phyloP scores from a whole-genome alignment of 306 rosid species.

The Prosopis cineraria region DNA sequence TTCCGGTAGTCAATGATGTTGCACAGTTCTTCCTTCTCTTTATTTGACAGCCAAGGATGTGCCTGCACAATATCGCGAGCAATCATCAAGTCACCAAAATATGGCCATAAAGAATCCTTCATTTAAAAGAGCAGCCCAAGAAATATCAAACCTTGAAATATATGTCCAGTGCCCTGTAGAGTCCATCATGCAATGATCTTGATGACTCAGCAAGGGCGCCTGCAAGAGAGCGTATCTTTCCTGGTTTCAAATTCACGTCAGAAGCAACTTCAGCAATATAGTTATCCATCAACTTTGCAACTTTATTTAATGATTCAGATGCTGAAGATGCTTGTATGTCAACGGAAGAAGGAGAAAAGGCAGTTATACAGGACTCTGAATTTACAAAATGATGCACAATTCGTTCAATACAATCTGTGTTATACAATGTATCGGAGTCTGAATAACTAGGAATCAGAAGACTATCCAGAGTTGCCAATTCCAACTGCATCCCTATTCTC shows the following conservation, averaged over 20 bases:
- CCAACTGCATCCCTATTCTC: constrained; percentile 93
- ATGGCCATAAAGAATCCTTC: not conserved
- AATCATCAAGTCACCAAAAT: not conserved
- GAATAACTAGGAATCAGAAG: constrained; percentile 87
- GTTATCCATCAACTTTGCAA: constrained; percentile 60
- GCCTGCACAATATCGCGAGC: constrained; percentile 54
- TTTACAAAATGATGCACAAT: constrained; percentile 66
- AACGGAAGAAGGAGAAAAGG: constrained; percentile 72
- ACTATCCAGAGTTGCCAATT: constrained; percentile 81
- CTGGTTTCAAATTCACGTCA: constrained; percentile 52
- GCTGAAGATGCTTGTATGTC: constrained; percentile 60
- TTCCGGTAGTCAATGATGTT: constrained; percentile 75
- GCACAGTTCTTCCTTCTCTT: constrained; percentile 85
- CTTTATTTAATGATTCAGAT: constrained; percentile 58
- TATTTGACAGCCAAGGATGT: constrained; percentile 81
- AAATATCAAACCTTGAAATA: constrained; percentile 81
- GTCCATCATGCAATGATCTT: constrained; percentile 81
- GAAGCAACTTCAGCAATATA: constrained; percentile 58
- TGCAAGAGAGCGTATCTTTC: constrained; percentile 47
- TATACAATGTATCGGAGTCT: constrained; percentile 77
- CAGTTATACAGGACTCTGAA: constrained; percentile 51
- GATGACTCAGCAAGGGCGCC: constrained; percentile 78
- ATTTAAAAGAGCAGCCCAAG: constrained; percentile 31
- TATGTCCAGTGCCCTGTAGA: constrained; percentile 84
- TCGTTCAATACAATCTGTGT: constrained; percentile 72